phyloP scores from a whole-genome alignment of 306 rosid genomes.

The Lablab purpureus region DNA sequence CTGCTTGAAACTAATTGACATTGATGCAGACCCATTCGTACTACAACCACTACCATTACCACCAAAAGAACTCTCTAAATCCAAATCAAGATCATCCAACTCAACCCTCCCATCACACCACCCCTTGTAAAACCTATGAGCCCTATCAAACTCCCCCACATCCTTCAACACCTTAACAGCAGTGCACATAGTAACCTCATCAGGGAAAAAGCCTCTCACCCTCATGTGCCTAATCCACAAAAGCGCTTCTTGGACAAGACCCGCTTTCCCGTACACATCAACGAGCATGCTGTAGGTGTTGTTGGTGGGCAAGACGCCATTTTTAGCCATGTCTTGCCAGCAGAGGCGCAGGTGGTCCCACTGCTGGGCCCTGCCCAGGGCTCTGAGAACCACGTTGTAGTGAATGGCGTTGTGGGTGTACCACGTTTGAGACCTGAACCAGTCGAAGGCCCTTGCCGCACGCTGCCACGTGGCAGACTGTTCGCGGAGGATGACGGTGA shows the following conservation, averaged over 20 bases:
- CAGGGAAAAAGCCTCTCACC: conserved; percentile 72
- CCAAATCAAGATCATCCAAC: conserved; percentile 73
- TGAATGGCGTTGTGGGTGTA: conserved; percentile 84
- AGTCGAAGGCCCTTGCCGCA: conserved; percentile 65
- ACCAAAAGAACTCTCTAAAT: conserved; percentile 39
- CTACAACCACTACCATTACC: conserved; percentile 11
- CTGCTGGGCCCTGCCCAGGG: conserved; percentile 75
- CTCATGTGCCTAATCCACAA: conserved; percentile 92
- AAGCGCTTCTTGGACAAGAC: conserved; percentile 81
- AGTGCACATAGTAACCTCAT: conserved; percentile 91
- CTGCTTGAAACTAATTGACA: conserved; percentile 75
- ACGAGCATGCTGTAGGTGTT: conserved; percentile 85
- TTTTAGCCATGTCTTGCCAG: conserved; percentile 86
- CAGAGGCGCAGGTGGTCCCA: conserved; percentile 85
- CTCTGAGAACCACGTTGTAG: conserved; percentile 83
- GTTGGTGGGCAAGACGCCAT: conserved; percentile 65
- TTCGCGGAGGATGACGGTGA: conserved; percentile 73
- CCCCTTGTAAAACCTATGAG: conserved; percentile 74
- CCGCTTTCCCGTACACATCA: conserved; percentile 86
- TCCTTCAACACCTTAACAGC: conserved; percentile 85
- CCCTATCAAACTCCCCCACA: conserved; percentile 73
- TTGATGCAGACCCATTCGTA: conserved; percentile 51
- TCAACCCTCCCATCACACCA: conserved; percentile 80
- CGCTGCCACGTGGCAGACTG: conserved; percentile 69
- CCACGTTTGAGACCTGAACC: conserved; percentile 70